Conservation (phyloP, 352 stramenopile species). For the Aphanomyces stellatus region DNA sequence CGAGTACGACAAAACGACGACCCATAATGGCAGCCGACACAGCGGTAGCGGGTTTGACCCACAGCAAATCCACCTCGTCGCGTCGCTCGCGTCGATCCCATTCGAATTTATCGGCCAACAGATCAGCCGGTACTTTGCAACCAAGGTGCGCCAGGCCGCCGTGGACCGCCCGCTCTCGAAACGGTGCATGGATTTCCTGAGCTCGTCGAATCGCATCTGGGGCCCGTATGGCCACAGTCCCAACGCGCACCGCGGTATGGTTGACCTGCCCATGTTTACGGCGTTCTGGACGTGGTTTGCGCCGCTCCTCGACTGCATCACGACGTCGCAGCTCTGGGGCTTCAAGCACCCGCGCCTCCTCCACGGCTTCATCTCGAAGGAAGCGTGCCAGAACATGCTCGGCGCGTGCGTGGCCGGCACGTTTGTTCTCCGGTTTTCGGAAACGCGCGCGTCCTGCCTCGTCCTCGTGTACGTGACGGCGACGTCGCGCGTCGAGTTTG, state of each 20-base stretch:
- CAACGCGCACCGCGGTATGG: slow-evolving; percentile 29
- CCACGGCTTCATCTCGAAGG: slow-evolving; percentile 77
- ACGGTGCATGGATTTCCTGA: slow-evolving; percentile 69
- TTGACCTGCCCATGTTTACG: slow-evolving; percentile 59
- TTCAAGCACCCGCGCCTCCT: slow-evolving; percentile 70
- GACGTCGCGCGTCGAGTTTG: slow-evolving; percentile 57
- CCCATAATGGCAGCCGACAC: too few relatives aligned
- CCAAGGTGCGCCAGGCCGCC: slow-evolving; percentile 55
- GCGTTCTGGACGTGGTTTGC: slow-evolving; percentile 72
- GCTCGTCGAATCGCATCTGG: slow-evolving; percentile 65
- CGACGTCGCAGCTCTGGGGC: slow-evolving; percentile 45
- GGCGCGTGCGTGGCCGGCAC: slow-evolving; percentile 52
- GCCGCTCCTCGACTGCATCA: slow-evolving; percentile 56
- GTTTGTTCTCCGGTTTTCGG: slow-evolving; percentile 72
- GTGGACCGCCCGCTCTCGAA: slow-evolving; percentile 55
- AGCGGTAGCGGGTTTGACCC: too few relatives aligned
- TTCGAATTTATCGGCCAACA: slow-evolving; percentile 57
- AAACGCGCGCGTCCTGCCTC: slow-evolving; percentile 52
- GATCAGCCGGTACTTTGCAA: slow-evolving; percentile 70
- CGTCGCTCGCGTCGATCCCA: slow-evolving; percentile 21
- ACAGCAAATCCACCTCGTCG: not conserved
- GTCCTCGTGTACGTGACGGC: slow-evolving; percentile 68
- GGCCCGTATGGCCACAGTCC: slow-evolving; percentile 29
- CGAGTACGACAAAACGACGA: slow-evolving; percentile 7
- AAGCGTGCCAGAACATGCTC: slow-evolving; percentile 66